Evolutionary conservation across 768 basidiomycete species (phyloP), one percentile per base, ranked within the genome.

Genomic region (Collybia nuda): DNA sequence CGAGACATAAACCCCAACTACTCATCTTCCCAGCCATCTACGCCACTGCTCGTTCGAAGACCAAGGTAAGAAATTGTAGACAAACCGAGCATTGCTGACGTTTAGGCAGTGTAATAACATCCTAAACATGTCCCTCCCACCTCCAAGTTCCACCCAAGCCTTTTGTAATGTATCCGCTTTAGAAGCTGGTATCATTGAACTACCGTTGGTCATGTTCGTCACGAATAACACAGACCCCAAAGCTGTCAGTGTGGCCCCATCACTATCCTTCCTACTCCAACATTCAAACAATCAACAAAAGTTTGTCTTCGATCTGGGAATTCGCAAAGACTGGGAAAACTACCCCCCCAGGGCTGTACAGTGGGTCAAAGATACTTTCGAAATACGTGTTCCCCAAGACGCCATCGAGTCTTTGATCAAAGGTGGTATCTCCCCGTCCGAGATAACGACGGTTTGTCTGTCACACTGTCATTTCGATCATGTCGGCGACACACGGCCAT

Each of bases 401-500:
- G 78, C 77, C 15, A 63, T 62, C 6, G 75, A 81, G 45, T 79
- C 80, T 6, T 70, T 84, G 23, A 60, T 51, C 12, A 76, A 73
- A 42, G 83, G 82, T n/a, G 78, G 79, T 0, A 32, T 76, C 3
- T 51, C 62, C 2, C 75, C 80, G 0, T 59, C 60, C 6, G 68
- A 79, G n/a, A 70, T 84, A 45, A 61, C 72, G 22, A 68, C 68
- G 6, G 71, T 82, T 37, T 69, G 75, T 35, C 45, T 82, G 26
- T 80, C 78, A 19, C 83, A 85, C 55, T 57, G 76, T 35, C 81
- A 84, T 56, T 83, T 73, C 59, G 82, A 84, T 58, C 74, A 77
- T 62, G 67, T 75, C 40, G 82, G 82, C 1, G 68, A 84, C 54
- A 64, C 72, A 12, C 48, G 56, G 2, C 72, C 68, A 2, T 84